Conservation (phyloP, 1,139 yeast genomes). For the Yamadazyma kanchanaburiensis region DNA sequence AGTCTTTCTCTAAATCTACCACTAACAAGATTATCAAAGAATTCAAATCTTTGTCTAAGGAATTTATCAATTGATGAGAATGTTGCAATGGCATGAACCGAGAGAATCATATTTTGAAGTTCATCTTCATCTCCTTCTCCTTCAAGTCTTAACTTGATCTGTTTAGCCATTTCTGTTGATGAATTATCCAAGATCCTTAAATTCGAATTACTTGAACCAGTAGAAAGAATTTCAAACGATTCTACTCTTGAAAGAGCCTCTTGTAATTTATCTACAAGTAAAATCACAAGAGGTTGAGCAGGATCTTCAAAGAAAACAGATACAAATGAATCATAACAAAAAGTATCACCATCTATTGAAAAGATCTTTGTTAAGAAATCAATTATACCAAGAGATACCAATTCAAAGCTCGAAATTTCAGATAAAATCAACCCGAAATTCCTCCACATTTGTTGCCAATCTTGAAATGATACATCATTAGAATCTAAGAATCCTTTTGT, state of each 20-base stretch:
- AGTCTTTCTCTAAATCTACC: neutral
- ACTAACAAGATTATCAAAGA: neutral
- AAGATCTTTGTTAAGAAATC: constrained; percentile 44
- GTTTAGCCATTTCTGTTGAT: constrained; percentile 58
- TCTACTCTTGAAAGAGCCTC: constrained; percentile 76
- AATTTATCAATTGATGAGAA: constrained; percentile 70
- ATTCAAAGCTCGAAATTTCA: constrained; percentile 67
- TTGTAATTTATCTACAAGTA: constrained; percentile 53
- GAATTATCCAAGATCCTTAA: too few relatives aligned
- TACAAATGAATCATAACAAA: constrained; percentile 46
- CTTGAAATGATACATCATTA: constrained; percentile 19
- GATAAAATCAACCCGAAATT: constrained; percentile 31
- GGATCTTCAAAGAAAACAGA: constrained; percentile 37
- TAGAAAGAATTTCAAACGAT: constrained; percentile 65
- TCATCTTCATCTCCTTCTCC: constrained; percentile 15
- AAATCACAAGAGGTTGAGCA: constrained; percentile 15
- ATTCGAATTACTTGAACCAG: constrained; percentile 32
- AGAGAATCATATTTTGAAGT: constrained; percentile 46
- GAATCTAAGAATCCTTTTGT: constrained; percentile 15
- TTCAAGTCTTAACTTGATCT: constrained; percentile 56
- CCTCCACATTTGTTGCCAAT: constrained; percentile 50
- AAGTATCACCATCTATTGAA: constrained; percentile 19
- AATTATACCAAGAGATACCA: constrained; percentile 67
- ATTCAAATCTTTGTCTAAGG: constrained; percentile 35
- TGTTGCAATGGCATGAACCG: constrained; percentile 91